phyloP scores from a whole-genome alignment of 2,329 filamentous ascomycete species.

The Penicillium sp. region DNA sequence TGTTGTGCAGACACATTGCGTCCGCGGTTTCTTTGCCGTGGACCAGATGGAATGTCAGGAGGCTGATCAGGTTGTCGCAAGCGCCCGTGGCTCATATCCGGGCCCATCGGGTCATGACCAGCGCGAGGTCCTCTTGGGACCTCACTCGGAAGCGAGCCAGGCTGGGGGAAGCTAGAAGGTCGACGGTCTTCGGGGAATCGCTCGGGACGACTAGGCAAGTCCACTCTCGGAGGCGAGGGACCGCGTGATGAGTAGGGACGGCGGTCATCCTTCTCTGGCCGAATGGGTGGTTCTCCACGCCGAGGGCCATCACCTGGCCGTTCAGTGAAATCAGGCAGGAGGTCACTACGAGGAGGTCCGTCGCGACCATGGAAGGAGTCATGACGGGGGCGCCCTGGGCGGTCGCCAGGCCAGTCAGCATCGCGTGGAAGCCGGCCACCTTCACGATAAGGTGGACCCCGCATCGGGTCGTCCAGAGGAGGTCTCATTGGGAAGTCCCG shows the following conservation, averaged over 20 bases:
- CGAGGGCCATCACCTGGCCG: conserved; percentile 32
- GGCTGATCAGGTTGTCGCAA: conserved; percentile 43
- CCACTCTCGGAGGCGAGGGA: conserved; percentile 31
- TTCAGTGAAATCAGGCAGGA: conserved; percentile 38
- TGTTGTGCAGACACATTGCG: conserved; percentile 33
- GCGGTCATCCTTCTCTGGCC: conserved; percentile 38
- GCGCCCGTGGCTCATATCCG: conserved; percentile 51
- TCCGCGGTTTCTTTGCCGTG: conserved; percentile 46
- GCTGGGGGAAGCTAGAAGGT: conserved; percentile 28
- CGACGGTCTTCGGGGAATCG: conserved; percentile 42
- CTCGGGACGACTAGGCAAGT: conserved; percentile 40
- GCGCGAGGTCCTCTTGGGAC: conserved; percentile 58
- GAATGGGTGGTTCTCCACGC: conserved; percentile 30
- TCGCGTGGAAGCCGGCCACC: conserved; percentile 36
- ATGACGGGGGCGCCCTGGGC: conserved; percentile 36
- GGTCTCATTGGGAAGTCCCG: conserved; percentile 38
- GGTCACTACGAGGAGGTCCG: conserved; percentile 37
- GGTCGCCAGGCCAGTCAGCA: conserved; percentile 40
- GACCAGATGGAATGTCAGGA: conserved; percentile 57
- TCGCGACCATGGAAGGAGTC: conserved; percentile 34
- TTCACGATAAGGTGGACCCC: conserved; percentile 40
- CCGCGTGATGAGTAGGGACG: conserved; percentile 29
- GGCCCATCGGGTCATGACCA: conserved; percentile 36
- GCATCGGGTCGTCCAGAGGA: conserved; percentile 43
- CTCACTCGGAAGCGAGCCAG: conserved; percentile 43